Percentiles rank a stretch among this genome's conserved stretches.
phyloP scores from a whole-genome alignment of 345 rosid genomes.

The Fremontodendron californicum region DNA sequence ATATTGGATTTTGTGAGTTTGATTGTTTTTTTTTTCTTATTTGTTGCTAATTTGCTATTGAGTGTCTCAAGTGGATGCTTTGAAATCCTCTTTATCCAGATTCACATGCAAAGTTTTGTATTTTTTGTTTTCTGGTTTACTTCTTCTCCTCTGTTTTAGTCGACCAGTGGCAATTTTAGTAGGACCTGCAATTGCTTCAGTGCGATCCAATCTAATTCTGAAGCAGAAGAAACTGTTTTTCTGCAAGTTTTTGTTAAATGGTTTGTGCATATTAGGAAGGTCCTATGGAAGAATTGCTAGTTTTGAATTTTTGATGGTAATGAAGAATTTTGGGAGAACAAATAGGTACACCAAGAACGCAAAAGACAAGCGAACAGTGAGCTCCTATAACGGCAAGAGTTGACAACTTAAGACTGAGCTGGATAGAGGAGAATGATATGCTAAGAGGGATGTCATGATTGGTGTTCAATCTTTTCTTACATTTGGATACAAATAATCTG shows the following conservation, averaged over 20 bases:
- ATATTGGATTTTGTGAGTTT: background rate
- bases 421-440: background rate
- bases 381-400: constrained; percentile 29
- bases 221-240: background rate
- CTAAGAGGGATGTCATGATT: constrained; percentile 9
- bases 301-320: constrained; percentile 17
- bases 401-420: constrained; percentile 12
- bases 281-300: background rate
- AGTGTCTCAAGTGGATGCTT: background rate
- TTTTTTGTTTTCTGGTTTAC: too few species aligned
- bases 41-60: background rate
- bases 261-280: constrained; percentile 3
- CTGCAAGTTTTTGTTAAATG: background rate
- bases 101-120: background rate
- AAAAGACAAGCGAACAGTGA: constrained; percentile 26
- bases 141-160: background rate
- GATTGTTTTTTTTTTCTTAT: background rate
- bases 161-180: background rate
- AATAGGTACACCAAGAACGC: constrained; percentile 28
- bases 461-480: constrained; percentile 1
- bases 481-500: background rate
- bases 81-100: background rate
- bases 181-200: background rate
- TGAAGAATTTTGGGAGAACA: constrained; percentile 17
- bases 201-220: background rate